Base-by-base conservation (phyloP, 495 filamentous ascomycete species). In the Trypethelium eluteriae region DNA sequence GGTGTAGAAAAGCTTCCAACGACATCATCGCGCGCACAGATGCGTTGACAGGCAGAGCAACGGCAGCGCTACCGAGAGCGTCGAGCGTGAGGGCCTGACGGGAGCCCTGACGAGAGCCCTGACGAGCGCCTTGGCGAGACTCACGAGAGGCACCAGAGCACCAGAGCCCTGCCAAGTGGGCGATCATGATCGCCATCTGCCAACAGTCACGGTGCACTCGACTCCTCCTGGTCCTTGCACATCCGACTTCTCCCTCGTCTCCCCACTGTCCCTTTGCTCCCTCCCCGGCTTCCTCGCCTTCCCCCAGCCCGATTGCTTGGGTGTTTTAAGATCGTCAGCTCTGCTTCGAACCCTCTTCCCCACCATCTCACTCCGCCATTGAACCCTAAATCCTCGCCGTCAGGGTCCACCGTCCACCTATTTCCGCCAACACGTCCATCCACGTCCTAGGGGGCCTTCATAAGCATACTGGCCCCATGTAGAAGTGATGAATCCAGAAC, bases 111-210 rank as follows among this genome's bases (percentile, higher is more conserved):
- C 25, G 25, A 25, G 25, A 25, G 25, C 25, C 25, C 25, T 25
- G 25, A 25, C 25, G 25, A 25, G 25, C 25, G 25, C 25, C 25
- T 25, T 25, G 25, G 25, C 25, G 25, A 25, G 25, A 25, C 25
- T 25, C 25, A 25, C 25, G 25, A 18, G 32, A 34, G 5, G 7
- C 10, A 32, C 32, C 53, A 7, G 11, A 18, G 49, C 7, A 7
- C 53, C 34, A 32, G 53, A 32, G 53, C 18, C 5, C 25, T 36
- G 53, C 41, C 41, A 44, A 25, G 41, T 14, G 14, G 41, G 32
- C 53, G 53, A 59, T 59, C 53, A 59, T 59, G 53, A 59, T 59
- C 53, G 53, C 18, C 53, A 36, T 59, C 53, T 35, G 7, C 53
- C 53, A 59, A 18, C 25, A 7, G 6, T 14, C 11, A 18, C 14